These are phyloP conservation scores for Calonectria honghensis DNA, from an alignment of 2,329 filamentous ascomycete species.

Conservation along the genomic window DNA sequence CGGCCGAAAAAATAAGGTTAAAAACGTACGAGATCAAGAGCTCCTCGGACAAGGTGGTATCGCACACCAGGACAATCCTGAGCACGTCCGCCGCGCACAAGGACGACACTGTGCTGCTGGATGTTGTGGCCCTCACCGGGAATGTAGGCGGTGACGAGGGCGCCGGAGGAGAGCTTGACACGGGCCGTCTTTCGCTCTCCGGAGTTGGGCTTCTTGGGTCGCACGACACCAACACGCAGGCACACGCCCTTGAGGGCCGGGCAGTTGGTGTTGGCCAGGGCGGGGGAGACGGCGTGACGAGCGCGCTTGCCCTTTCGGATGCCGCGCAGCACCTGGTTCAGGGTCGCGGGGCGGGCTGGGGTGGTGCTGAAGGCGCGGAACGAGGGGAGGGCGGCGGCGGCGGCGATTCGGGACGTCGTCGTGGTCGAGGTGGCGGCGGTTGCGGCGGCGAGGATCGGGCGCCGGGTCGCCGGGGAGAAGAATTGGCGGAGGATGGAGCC, in stretches of 20 bases:
- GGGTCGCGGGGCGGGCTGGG: constrained; percentile 75
- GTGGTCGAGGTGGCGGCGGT: constrained; percentile 45
- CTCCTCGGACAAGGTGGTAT: constrained; percentile 94
- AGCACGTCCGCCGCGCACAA: constrained; percentile 92
- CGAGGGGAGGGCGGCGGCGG: constrained; percentile 48
- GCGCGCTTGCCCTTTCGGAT: constrained; percentile 87
- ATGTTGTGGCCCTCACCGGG: constrained; percentile 99
- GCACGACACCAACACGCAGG: constrained; percentile 92
- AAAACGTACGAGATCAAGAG: constrained; percentile 89
- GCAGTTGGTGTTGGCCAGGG: constrained; percentile 79
- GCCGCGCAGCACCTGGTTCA: constrained; percentile 84
- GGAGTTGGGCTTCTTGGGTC: constrained; percentile 99
- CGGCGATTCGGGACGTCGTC: constrained; percentile 58
- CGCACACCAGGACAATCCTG: constrained; percentile 99
- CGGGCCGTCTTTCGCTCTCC: constrained; percentile 97
- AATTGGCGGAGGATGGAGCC: constrained; percentile 60
- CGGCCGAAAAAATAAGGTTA: too few relatives aligned
- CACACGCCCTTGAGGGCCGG: constrained; percentile 97
- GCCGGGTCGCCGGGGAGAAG: constrained; percentile 58
- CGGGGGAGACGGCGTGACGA: constrained; percentile 91
- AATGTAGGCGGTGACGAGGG: constrained; percentile 93
- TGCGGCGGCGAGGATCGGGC: constrained; percentile 50
- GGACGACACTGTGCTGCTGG: constrained; percentile 97
- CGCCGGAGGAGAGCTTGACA: constrained; percentile 90
- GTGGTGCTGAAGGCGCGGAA: constrained; percentile 75